Base-by-base conservation (phyloP, 805 yeast genomes). In the Lipomyces sp. region DNA sequence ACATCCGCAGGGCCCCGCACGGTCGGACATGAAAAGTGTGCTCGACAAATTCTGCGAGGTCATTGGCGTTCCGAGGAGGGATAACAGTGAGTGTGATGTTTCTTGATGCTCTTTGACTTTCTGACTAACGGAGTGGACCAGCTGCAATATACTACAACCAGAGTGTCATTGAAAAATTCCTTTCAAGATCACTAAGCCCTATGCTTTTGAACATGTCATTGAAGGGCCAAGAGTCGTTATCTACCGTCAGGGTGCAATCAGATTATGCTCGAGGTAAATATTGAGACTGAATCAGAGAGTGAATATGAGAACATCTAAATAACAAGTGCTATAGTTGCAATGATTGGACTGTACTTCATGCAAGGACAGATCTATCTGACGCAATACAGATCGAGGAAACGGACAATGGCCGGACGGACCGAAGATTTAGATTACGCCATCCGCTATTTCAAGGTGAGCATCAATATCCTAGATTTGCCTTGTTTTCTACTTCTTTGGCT, bases 361-460 rank as follows among this genome's bases (percentile, higher is more conserved):
- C 82, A 84, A 61, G 95, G 86, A 0, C 75, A 83, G 1, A 71
- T 83, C 29, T 78, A 82, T 21, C 73, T 88, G 51, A 77, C 85
- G n/a, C 70, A 83, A 18, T 89, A 82, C 66, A 70, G 82, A 74
- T 71, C 79, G 10, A 72, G 96, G 40, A 86, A 86, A 62, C 79
- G 88, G 52, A 76, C 85, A 2, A 80, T 83, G 74, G 95, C 88
- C 57, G 86, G 90, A 10, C 74, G 95, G 49, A 81, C 84, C 0
- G 86, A 88, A 3, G 97, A 89, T 62, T 65, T 91, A 33, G 93
- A 86, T 50, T 75, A 78, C 38, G 86, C 93, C 1, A 78, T 86
- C 16, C 75, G 76, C 42, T 77, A 82, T 65, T 74, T 89, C 51
- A 76, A 74, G 40, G 46, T 52, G 22, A n/a, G n/a, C n/a, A n/a